phyloP scores from a whole-genome alignment of 352 stramenopile species.

The Pythium scleroteichum region DNA sequence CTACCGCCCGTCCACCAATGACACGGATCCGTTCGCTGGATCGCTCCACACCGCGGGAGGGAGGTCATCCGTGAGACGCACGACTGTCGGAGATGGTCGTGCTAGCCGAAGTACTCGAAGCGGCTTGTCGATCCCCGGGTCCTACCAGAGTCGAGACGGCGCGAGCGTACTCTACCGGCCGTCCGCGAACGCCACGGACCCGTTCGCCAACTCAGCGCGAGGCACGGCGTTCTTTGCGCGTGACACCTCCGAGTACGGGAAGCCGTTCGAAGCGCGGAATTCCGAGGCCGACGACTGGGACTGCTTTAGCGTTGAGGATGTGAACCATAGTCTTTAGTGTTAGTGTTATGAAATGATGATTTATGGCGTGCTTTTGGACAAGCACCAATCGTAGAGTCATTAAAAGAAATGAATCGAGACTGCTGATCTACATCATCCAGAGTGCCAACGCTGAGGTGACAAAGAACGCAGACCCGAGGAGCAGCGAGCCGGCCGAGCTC shows the following conservation, averaged over 20 bases:
- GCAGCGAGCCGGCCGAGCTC: neutral
- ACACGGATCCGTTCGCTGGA: neutral
- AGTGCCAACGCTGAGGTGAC: neutral
- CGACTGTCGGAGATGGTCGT: neutral
- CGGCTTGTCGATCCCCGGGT: neutral
- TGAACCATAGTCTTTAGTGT: neutral
- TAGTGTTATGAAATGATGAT: slow-evolving; percentile 1
- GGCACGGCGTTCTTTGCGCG: slow-evolving; percentile 5
- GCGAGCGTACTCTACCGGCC: neutral
- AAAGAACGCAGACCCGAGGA: neutral
- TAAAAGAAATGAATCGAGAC: neutral
- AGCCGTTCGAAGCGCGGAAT: slow-evolving; percentile 16
- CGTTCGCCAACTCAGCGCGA: neutral
- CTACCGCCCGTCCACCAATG: slow-evolving; percentile 14
- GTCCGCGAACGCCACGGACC: neutral
- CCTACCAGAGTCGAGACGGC: neutral
- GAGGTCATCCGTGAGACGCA: neutral
- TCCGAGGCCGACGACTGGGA: slow-evolving; percentile 20
- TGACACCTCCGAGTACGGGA: slow-evolving; percentile 22
- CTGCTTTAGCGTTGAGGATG: neutral
- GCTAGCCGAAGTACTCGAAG: neutral
- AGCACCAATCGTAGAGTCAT: neutral
- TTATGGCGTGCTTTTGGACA: neutral
- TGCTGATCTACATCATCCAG: neutral
- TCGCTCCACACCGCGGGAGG: neutral